A percentile compares a stretch with the other conserved stretches of the same genome.
Conservation (phyloP, 768 basidiomycete species). For the Russula sp. region DNA sequence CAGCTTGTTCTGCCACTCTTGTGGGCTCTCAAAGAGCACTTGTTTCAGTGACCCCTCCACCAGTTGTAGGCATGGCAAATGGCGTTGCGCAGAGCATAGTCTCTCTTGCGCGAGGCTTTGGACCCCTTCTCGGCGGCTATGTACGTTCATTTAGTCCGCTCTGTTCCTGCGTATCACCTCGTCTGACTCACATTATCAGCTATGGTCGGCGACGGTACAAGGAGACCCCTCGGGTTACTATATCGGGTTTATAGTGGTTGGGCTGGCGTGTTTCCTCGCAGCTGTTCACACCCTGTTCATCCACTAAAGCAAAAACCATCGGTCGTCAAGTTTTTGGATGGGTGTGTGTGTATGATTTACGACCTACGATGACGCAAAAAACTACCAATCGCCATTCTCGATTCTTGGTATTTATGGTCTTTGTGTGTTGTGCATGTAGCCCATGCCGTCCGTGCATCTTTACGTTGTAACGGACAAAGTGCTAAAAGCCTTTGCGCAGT, state of each 20-base stretch:
- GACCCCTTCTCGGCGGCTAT: conserved; percentile 79
- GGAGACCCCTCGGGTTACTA: conserved; percentile 15
- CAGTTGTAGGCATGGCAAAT: conserved; percentile 85
- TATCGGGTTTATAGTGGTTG: conserved; percentile 16
- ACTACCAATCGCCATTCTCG: background rate
- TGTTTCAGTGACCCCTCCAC: conserved; percentile 78
- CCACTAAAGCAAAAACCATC: background rate
- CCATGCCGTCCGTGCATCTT: background rate
- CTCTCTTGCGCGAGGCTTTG: conserved; percentile 86
- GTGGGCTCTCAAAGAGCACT: conserved; percentile 6
- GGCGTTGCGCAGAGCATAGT: conserved; percentile 95
- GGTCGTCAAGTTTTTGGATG: background rate
- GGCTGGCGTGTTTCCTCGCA: conserved; percentile 10
- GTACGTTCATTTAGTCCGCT: conserved; percentile 38
- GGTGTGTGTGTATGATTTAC: background rate
- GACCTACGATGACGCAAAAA: background rate
- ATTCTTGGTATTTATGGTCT: background rate
- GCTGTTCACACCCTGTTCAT: conserved; percentile 13
- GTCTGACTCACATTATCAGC: conserved; percentile 7
- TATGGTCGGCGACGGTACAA: conserved; percentile 22
- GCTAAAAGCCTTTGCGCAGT: too few species aligned
- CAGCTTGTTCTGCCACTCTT: background rate
- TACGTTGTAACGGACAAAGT: background rate
- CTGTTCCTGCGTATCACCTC: background rate
- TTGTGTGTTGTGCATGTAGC: background rate